phyloP scores from a whole-genome alignment of 306 rosid genomes.

The Lathyrus tuberosus region DNA sequence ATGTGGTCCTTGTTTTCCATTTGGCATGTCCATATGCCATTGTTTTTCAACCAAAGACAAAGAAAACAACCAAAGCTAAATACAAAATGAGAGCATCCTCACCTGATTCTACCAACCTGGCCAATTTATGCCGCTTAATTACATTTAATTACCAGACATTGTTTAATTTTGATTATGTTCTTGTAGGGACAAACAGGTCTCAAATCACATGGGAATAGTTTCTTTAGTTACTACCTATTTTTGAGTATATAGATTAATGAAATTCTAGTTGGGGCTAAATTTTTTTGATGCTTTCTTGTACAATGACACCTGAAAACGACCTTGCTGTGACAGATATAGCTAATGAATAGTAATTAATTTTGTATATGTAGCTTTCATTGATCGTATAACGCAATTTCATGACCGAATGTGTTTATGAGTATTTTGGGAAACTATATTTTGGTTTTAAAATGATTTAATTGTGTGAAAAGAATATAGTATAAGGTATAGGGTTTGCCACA shows the following conservation, averaged over 20 bases:
- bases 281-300: slow-evolving; percentile 11
- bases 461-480: too few species aligned
- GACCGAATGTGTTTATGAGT: too few species aligned
- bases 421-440: too few species aligned
- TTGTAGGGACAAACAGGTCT: slow-evolving; percentile 49
- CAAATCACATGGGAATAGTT: slow-evolving; percentile 58
- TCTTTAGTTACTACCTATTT: slow-evolving; percentile 28
- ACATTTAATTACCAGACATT: slow-evolving; percentile 37
- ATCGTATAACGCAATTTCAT: not conserved
- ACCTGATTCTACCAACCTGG: slow-evolving; percentile 69
- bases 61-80: slow-evolving; percentile 72
- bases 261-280: slow-evolving; percentile 29
- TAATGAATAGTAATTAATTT: not conserved
- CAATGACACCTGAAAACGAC: slow-evolving; percentile 30
- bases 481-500: too few species aligned
- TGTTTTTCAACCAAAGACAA: slow-evolving; percentile 69
- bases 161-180: slow-evolving; percentile 40
- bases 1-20: slow-evolving; percentile 65
- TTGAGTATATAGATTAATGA: slow-evolving; percentile 17
- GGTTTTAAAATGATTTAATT: too few species aligned
- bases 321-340: slow-evolving; percentile 37
- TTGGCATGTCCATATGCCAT: slow-evolving; percentile 56
- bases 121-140: slow-evolving; percentile 45
- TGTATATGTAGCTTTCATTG: not conserved
- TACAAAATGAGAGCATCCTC: slow-evolving; percentile 67